Conservation (phyloP, 2,329 filamentous ascomycete genomes). For the Cercospora sojina region DNA sequence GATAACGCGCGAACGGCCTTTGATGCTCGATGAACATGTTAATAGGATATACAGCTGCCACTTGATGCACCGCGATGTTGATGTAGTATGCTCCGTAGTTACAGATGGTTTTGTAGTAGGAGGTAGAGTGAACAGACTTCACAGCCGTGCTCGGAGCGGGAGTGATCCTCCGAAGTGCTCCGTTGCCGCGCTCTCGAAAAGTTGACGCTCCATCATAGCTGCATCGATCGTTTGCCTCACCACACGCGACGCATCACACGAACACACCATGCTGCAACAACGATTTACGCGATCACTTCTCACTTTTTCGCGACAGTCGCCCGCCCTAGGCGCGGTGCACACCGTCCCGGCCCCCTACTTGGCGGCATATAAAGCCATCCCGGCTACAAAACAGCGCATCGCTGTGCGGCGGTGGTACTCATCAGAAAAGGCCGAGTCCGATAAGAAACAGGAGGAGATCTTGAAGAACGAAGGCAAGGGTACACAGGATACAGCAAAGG, state of each 20-base stretch:
- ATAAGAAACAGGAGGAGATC: conserved; percentile 43
- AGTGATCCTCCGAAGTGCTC: background rate
- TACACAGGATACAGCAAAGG: conserved; percentile 38
- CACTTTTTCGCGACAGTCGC: conserved; percentile 36
- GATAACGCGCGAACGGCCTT: conserved; percentile 56
- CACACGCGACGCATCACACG: conserved; percentile 9
- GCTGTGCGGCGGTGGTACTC: conserved; percentile 47
- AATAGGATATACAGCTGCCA: conserved; percentile 55
- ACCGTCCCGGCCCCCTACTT: conserved; percentile 15
- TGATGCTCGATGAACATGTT: conserved; percentile 11
- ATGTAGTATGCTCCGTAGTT: background rate
- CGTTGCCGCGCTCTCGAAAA: conserved; percentile 6
- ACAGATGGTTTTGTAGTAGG: background rate
- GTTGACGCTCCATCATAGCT: conserved; percentile 4
- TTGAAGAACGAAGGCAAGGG: conserved; percentile 40
- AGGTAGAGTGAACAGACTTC: background rate
- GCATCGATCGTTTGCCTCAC: conserved; percentile 5
- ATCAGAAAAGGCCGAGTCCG: conserved; percentile 39
- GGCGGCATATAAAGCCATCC: conserved; percentile 33
- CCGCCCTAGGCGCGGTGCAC: conserved; percentile 34
- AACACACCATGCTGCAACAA: conserved; percentile 50
- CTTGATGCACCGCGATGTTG: conserved; percentile 27
- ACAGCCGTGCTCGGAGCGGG: background rate
- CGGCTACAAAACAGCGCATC: conserved; percentile 35
- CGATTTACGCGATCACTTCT: conserved; percentile 50